Evolutionary conservation across 768 basidiomycete species (phyloP).

Genomic region (Zangia roseola): DNA sequence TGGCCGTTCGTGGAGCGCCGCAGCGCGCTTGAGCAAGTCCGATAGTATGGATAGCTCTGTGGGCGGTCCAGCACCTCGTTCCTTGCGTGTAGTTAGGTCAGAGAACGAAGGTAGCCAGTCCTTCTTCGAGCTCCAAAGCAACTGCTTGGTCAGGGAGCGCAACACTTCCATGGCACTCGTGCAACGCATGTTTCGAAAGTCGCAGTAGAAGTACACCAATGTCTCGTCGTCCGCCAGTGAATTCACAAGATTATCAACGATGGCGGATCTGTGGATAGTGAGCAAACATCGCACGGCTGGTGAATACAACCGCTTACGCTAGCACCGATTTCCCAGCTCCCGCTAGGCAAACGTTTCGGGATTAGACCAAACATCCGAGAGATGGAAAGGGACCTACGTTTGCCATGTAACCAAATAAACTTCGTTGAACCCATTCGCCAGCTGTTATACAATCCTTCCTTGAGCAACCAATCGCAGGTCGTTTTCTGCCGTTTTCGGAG

Average conservation of each 20-base stretch:
- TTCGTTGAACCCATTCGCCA: background rate
- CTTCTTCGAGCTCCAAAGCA: background rate
- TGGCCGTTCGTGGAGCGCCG: background rate
- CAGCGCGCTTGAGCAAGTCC: background rate
- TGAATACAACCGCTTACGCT: too few species aligned
- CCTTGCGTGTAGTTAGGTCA: slow-evolving; percentile 1
- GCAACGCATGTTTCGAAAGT: slow-evolving; percentile 2
- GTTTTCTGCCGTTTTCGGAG: background rate
- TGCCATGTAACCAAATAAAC: slow-evolving; percentile 12
- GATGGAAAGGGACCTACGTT: background rate
- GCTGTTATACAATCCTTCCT: background rate
- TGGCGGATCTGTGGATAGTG: background rate
- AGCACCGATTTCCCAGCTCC: too few species aligned
- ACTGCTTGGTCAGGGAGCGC: slow-evolving; percentile 3
- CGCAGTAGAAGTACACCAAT: slow-evolving; percentile 10
- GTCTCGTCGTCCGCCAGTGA: background rate
- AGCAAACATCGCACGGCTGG: background rate
- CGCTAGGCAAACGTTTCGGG: too few species aligned
- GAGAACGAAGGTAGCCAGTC: slow-evolving; percentile 2
- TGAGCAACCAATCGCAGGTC: background rate
- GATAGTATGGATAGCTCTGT: background rate
- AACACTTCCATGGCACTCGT: background rate
- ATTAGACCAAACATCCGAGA: too few species aligned
- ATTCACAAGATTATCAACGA: background rate
- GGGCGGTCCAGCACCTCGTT: slow-evolving; percentile 1